Conservation (phyloP, 805 yeast species). For the Starmerella floricola region DNA sequence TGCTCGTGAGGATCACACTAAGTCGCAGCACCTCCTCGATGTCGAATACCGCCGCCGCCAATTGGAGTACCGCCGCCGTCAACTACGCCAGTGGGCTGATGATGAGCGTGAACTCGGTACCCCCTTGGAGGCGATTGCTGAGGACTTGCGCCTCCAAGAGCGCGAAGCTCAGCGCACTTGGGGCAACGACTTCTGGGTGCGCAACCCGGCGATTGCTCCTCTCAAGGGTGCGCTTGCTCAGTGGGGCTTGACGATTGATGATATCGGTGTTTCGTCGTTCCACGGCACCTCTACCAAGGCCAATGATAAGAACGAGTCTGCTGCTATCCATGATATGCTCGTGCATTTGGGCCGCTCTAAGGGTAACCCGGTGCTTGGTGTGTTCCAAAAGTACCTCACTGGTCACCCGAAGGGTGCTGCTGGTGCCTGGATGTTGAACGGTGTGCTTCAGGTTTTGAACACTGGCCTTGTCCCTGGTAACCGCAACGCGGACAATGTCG, state of each 20-base stretch:
- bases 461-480: slow-evolving; percentile 96
- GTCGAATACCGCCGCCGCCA: slow-evolving; percentile 91
- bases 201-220: slow-evolving; percentile 91
- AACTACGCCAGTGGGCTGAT: slow-evolving; percentile 76
- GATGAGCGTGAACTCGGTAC: slow-evolving; percentile 60
- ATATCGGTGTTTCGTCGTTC: slow-evolving; percentile 92
- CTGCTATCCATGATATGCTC: slow-evolving; percentile 85
- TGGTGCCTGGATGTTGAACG: slow-evolving; percentile 99
- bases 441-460: slow-evolving; percentile 86
- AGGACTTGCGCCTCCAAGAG: slow-evolving; percentile 75
- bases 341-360: slow-evolving; percentile 88
- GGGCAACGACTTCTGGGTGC: slow-evolving; percentile 88
- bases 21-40: slow-evolving; percentile 48
- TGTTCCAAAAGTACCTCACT: slow-evolving; percentile 96
- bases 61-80: slow-evolving; percentile 61
- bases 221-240: slow-evolving; percentile 93
- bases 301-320: slow-evolving; percentile 95
- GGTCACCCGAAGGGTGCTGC: slow-evolving; percentile 99
- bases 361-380: slow-evolving; percentile 96
- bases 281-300: slow-evolving; percentile 99
- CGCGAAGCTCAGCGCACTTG: slow-evolving; percentile 82
- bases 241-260: slow-evolving; percentile 86
- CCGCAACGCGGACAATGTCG: slow-evolving; percentile 96
- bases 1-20: slow-evolving; percentile 83
- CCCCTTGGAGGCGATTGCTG: slow-evolving; percentile 74